Conservation (phyloP, 345 rosid genomes). For the Balakata baccata region DNA sequence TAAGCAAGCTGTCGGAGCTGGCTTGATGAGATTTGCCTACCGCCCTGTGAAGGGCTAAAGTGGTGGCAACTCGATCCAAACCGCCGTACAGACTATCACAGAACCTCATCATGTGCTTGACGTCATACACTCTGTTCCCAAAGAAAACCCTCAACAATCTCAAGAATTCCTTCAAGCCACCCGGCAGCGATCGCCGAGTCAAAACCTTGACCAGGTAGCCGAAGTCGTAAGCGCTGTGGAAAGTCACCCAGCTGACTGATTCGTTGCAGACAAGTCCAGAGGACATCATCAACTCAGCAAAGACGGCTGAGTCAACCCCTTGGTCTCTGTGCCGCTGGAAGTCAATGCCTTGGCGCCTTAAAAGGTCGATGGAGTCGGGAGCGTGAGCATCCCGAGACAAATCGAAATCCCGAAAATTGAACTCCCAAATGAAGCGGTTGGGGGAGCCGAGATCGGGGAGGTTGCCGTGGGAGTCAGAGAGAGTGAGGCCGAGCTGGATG, state of each 20-base stretch:
- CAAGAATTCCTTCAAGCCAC: slow-evolving; percentile 17
- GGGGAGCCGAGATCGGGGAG: slow-evolving; percentile 23
- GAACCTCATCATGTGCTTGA: slow-evolving; percentile 32
- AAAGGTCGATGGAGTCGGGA: slow-evolving; percentile 26
- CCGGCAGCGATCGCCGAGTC: slow-evolving; percentile 26
- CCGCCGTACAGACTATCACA: slow-evolving; percentile 28
- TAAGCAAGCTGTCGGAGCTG: slow-evolving; percentile 47
- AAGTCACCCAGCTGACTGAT: slow-evolving; percentile 35
- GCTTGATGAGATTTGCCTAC: slow-evolving; percentile 48
- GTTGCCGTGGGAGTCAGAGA: slow-evolving; percentile 28
- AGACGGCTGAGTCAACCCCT: slow-evolving; percentile 23
- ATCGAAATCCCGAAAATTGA: slow-evolving; percentile 32
- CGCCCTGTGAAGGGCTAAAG: slow-evolving; percentile 19
- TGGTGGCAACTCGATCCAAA: slow-evolving; percentile 28
- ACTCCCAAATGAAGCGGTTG: slow-evolving; percentile 30
- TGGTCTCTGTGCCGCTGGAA: slow-evolving; percentile 24
- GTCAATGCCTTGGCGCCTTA: slow-evolving; percentile 33
- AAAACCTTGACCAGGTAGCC: slow-evolving; percentile 32
- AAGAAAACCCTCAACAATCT: slow-evolving; percentile 25
- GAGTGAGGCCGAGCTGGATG: slow-evolving; percentile 35
- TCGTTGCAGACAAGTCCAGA: slow-evolving; percentile 34
- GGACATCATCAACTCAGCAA: slow-evolving; percentile 36
- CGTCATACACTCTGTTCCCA: slow-evolving; percentile 26
- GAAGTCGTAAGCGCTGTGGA: slow-evolving; percentile 36
- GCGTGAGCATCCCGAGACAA: slow-evolving; percentile 24